A percentile compares a stretch with the other conserved stretches of the same genome.
phyloP scores from a whole-genome alignment of 1,139 yeast species.

The Saccharomyces pastorianus region DNA sequence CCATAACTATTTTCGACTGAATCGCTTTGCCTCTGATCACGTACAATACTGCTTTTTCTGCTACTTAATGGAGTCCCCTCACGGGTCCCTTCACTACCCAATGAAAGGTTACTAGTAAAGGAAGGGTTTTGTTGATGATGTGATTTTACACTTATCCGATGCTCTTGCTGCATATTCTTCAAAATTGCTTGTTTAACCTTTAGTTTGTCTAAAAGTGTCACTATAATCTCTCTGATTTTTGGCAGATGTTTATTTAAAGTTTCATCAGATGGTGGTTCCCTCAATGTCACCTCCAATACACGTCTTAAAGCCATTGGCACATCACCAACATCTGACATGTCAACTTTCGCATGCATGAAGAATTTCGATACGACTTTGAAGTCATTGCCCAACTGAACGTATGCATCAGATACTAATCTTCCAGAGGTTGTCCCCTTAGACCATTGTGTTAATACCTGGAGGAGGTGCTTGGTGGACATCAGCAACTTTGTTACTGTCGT shows the following conservation, averaged over 20 bases:
- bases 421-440: slow-evolving; percentile 73
- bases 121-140: slow-evolving; percentile 10
- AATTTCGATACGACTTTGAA: slow-evolving; percentile 80
- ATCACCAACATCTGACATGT: slow-evolving; percentile 64
- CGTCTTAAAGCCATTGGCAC: slow-evolving; percentile 66
- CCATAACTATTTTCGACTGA: neutral
- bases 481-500: slow-evolving; percentile 74
- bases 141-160: slow-evolving; percentile 6
- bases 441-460: slow-evolving; percentile 87
- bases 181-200: slow-evolving; percentile 65
- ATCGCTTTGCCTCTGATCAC: slow-evolving; percentile 1
- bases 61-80: slow-evolving; percentile 3
- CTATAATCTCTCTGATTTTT: slow-evolving; percentile 77
- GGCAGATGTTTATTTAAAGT: slow-evolving; percentile 78
- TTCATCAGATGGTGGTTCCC: slow-evolving; percentile 80
- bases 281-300: slow-evolving; percentile 77
- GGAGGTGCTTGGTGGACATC: slow-evolving; percentile 80
- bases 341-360: slow-evolving; percentile 59
- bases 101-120: slow-evolving; percentile 2
- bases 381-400: slow-evolving; percentile 88
- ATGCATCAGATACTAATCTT: slow-evolving; percentile 80
- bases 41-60: slow-evolving; percentile 1
- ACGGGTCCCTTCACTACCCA: slow-evolving; percentile 1
- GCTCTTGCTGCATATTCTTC: slow-evolving; percentile 27
- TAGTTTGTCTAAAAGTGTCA: slow-evolving; percentile 67